Evolutionary conservation across 495 filamentous ascomycete genomes (phyloP).

Genomic region (Physcia stellaris): DNA sequence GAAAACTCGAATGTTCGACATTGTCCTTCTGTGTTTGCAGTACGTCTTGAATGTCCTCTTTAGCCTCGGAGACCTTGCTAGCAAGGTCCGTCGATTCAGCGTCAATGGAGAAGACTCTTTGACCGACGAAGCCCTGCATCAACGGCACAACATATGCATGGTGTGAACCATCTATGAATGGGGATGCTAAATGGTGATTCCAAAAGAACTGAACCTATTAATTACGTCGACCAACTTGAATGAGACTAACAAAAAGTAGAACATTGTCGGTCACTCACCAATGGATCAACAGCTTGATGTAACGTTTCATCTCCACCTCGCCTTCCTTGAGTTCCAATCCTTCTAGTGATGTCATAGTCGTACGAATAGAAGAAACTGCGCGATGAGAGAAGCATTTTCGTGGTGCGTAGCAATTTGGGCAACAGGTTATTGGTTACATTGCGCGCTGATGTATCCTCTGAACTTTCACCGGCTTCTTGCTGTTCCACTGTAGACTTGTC

Average conservation of each 20-base stretch:
- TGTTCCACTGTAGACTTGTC: neutral
- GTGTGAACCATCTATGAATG: conserved; percentile 59
- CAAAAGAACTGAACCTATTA: conserved; percentile 92
- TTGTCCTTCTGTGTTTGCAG: conserved; percentile 2
- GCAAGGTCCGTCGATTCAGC: conserved; percentile 16
- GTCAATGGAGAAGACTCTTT: conserved; percentile 61
- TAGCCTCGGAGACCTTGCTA: conserved; percentile 3
- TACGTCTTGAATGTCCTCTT: conserved; percentile 3
- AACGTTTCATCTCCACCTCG: conserved; percentile 40
- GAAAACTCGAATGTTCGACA: conserved; percentile 27
- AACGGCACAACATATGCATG: conserved; percentile 60
- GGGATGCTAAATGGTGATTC: conserved; percentile 63
- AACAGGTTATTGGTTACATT: conserved; percentile 39
- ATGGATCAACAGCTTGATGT: conserved; percentile 57
- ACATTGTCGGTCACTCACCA: conserved; percentile 30
- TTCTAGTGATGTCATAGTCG: conserved; percentile 75
- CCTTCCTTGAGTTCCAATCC: conserved; percentile 33
- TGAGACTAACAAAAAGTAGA: neutral
- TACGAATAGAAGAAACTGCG: conserved; percentile 87
- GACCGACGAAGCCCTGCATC: conserved; percentile 91
- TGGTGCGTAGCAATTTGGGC: conserved; percentile 72
- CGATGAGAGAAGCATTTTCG: conserved; percentile 65
- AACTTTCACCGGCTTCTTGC: neutral
- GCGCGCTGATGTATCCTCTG: no score
- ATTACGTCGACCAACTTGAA: neutral